These are phyloP conservation scores for Medicago arabica DNA, from an alignment of 306 rosid species.

Conservation along the genomic window DNA sequence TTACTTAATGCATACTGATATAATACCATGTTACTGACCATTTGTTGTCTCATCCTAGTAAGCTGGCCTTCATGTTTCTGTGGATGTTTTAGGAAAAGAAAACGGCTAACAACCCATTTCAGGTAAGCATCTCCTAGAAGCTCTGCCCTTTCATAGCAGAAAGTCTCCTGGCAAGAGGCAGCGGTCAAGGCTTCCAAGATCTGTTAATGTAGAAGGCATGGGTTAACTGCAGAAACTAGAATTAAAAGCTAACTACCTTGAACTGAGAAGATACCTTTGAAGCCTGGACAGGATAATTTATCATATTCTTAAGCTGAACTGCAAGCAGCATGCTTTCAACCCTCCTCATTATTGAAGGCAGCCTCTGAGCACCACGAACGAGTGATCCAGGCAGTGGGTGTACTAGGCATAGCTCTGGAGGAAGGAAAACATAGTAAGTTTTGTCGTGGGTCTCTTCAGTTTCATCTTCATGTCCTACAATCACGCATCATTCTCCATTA, in stretches of 20 bases:
- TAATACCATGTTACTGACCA: conserved; percentile 96
- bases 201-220: conserved; percentile 52
- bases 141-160: conserved; percentile 99
- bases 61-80: conserved; percentile 99
- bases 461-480: conserved; percentile 71
- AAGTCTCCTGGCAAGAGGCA: conserved; percentile 99
- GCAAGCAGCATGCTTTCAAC: conserved; percentile 99
- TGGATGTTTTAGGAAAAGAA: conserved; percentile 91
- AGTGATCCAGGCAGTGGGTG: conserved; percentile 96
- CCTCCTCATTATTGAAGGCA: conserved; percentile 98
- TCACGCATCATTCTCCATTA: conserved; percentile 39
- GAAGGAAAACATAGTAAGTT: conserved; percentile 94
- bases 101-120: conserved; percentile 97
- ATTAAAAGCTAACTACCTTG: conserved; percentile 38
- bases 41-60: conserved; percentile 98
- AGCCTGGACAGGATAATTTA: conserved; percentile 72
- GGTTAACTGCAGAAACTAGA: conserved; percentile 37
- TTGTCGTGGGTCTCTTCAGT: conserved; percentile 86
- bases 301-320: conserved; percentile 75
- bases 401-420: conserved; percentile 90
- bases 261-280: conserved; percentile 64
- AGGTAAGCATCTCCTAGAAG: conserved; percentile 99
- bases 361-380: conserved; percentile 97
- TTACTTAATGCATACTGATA: conserved; percentile 84
- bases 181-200: conserved; percentile 99